Base-by-base conservation (phyloP, 257 asterid species). In the Petunia secreta region DNA sequence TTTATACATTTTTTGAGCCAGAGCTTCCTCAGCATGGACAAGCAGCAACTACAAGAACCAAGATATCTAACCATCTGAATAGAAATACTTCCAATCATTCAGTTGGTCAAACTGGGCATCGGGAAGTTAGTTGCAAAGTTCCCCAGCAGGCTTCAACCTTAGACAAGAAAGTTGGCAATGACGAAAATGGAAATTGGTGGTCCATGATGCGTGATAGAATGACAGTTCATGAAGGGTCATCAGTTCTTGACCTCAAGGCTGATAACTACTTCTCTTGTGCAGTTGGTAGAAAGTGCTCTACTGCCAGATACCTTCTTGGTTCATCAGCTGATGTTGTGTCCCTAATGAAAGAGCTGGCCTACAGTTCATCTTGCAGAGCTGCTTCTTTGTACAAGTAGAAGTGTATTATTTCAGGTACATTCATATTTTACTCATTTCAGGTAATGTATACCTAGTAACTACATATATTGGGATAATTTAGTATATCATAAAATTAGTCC, bases 241-340 rank as follows among this genome's bases (percentile, higher is more conserved):
- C 96, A 2, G 98, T 94, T 87, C 98, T 92, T 79, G 97, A 94
- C 80, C 97, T 94, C 62, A 85, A 92, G 80, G 90, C 90, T 15
- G 97, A 92, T 4, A 94, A 92, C 63, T 94, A 94, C 88, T 92
- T 94, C 89, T 94, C 98, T 2, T 92, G 98, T 34, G 98, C 98
- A 1, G 98, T 91, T 11, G 97, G 98, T 63, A 84, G 97, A 67
- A 92, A 80, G 59, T 89, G 94, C 15, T 89, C 98, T 54, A 87
- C 75, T 8, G 97, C 98, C 1, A 83, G 98, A 58, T 94, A 94
- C 84, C 96, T 94, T 65, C 84, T 94, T 65, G 92, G 89, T 36
- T 91, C 98, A 36, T 86, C 96, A 6, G 87, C 89, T 54, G 98
- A 94, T 79, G 98, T 94, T 4, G 92, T 92, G 3, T 82, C 92